Evolutionary conservation across 352 stramenopile species (phyloP), one percentile per base, ranked within the genome.

Genomic region (Globisporangium barbulae): DNA sequence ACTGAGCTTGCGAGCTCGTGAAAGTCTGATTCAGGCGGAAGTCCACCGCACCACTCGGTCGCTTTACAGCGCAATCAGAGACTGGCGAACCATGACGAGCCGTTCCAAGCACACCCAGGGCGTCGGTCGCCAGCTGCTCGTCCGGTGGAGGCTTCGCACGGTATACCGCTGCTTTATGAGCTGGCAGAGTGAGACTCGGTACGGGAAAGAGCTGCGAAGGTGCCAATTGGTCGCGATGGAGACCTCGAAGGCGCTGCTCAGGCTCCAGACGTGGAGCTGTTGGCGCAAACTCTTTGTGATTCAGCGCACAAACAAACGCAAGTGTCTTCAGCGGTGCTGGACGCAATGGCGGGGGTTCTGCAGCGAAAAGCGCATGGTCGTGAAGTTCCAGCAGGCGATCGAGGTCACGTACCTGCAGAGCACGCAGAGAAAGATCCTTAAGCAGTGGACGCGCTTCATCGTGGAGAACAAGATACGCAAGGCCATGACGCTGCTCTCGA

Each of bases 271-370:
- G 4, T 85, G 76, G 76, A 71, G 66, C 33, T 41, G 49, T 2
- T 85, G 76, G 76, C 72, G 73, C 13, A 76, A 81, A 30, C 25
- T 78, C n/a, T 65, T 79, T 50, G 44, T 78, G 25, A 64, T 81
- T 7, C 45, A 48, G 2, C 68, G 70, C 37, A 53, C 55, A 1
- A 63, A 69, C 7, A 73, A 58, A 9, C 59, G 53, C 2, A 64
- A 64, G 31, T 41, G 62, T 15, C 13, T 83, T 13, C 59, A 63
- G 12, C 72, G 68, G 10, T 72, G 50, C 19, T 83, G 65, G 61
- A 15, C 25, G 0, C 13, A 19, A 8, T 83, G 75, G 73, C 22
- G 35, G 1, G 47, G n/a, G n/a, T 75, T 63, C 30, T 58, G 33
- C 5, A 39, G 25, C 1, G 60, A 48, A 30, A 55, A 61, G 21